Evolutionary conservation across 371 early-diverging fungal genomes (phyloP).

Genomic region (Mucor saturninus): DNA sequence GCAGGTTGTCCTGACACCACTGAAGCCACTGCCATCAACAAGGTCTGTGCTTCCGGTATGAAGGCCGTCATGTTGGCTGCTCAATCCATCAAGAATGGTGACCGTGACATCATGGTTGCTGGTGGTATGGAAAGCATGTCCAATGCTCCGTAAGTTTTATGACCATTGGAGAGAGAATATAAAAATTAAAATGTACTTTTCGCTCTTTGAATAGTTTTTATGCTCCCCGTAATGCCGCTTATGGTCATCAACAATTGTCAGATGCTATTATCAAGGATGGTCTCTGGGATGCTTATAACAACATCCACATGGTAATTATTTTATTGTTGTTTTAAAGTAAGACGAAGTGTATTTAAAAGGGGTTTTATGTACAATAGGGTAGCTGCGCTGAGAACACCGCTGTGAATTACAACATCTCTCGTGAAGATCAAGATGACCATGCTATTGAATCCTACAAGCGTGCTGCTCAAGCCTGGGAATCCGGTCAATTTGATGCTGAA

Average conservation of each 20-base stretch:
- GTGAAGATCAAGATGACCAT: conserved; percentile 90
- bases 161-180: not conserved
- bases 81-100: conserved; percentile 67
- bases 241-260: conserved; percentile 81
- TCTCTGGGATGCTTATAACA: conserved; percentile 92
- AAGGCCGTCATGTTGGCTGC: conserved; percentile 83
- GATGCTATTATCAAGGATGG: conserved; percentile 96
- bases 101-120: conserved; percentile 74
- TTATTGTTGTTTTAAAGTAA: no score
- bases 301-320: conserved; percentile 57
- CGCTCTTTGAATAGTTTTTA: conserved; percentile 55
- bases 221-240: conserved; percentile 67
- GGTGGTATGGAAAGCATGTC: conserved; percentile 98
- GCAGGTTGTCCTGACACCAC: conserved; percentile 81
- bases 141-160: conserved; percentile 75
- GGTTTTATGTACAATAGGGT: conserved; percentile 69
- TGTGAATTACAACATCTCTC: conserved; percentile 76
- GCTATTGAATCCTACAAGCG: conserved; percentile 86
- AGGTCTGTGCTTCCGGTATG: conserved; percentile 95
- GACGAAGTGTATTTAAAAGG: no score
- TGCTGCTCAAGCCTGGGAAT: conserved; percentile 84
- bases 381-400: conserved; percentile 94
- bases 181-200: not conserved
- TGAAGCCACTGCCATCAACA: conserved; percentile 90
- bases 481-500: conserved; percentile 80